Evolutionary conservation across 352 stramenopile genomes (phyloP), one percentile per base, ranked within the genome.

Genomic region (Phytophthora ramorum): DNA sequence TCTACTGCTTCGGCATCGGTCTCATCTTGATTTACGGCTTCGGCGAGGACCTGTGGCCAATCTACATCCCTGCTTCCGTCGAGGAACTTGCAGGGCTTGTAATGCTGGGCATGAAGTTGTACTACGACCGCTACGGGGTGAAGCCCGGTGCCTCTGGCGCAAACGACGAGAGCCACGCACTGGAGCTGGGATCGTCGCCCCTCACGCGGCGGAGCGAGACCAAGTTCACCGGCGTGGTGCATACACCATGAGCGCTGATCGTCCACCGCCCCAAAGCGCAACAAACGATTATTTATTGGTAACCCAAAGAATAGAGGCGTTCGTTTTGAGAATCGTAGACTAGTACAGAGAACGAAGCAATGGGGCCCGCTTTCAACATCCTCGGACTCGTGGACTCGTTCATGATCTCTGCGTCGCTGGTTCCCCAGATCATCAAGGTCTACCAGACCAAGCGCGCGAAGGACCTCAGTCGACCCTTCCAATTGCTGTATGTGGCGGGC

Each of bases 391-490:
- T 75, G 16, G 79, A 76, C 28, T 88, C 79, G 24, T 85, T 88
- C 61, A 69, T 85, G 54, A 79, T 88, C 55, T 74, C 76, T 6
- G 58, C 71, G 19, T 67, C 71, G 43, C 73, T 88, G 43, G 74
- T 86, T 17, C 79, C 79, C 41, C 76, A 88, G 70, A 82, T 88
- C 35, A 3, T 72, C 26, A 82, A 88, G 53, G 73, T 86, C 26
- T 81, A 81, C 53, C 50, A 58, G 22, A 83, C 76, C 16, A 79
- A 83, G 60, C 85, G 66, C 34, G 76, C 65, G 12, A 58, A 66
- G 24, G 73, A 84, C 53, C 66, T 84, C 41, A 87, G 76, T 62
- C 65, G 62, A 37, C 68, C 70, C 35, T 85, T 85, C 47, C 63
- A 79, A 30, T 28, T 70, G 6, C 63, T 80, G 45, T 85, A 81